Evolutionary conservation across 2,329 filamentous ascomycete genomes (phyloP).

Genomic region (Exophiala viscosa): DNA sequence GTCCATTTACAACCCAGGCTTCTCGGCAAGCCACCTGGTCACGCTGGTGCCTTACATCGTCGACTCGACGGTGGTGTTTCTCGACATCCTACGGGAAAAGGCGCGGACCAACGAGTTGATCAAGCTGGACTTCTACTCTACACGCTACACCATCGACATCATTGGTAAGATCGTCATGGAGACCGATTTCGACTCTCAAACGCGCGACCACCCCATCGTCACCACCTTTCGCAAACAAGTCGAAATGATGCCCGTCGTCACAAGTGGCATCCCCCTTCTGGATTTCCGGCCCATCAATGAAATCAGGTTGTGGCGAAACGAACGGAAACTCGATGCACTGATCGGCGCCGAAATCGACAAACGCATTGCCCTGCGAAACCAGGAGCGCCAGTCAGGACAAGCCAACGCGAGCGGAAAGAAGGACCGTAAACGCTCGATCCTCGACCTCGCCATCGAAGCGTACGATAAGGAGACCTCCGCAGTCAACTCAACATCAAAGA

Average conservation of each 20-base stretch:
- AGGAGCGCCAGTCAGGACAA: background rate
- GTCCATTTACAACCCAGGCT: slow-evolving; percentile 34
- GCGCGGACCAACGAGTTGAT: slow-evolving; percentile 27
- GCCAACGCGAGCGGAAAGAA: slow-evolving; percentile 5
- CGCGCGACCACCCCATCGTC: slow-evolving; percentile 25
- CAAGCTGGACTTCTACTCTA: slow-evolving; percentile 29
- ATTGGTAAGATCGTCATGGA: slow-evolving; percentile 31
- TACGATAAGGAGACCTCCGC: slow-evolving; percentile 24
- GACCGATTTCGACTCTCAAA: slow-evolving; percentile 29
- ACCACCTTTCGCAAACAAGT: slow-evolving; percentile 27
- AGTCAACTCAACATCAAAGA: background rate
- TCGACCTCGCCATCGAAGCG: slow-evolving; percentile 26
- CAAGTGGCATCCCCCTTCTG: slow-evolving; percentile 9
- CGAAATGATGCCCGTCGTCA: slow-evolving; percentile 17
- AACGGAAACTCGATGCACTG: slow-evolving; percentile 20
- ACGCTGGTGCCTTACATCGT: slow-evolving; percentile 31
- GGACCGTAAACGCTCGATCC: slow-evolving; percentile 20
- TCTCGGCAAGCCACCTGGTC: slow-evolving; percentile 31
- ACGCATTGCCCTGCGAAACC: slow-evolving; percentile 10
- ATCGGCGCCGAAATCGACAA: slow-evolving; percentile 23
- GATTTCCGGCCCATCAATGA: slow-evolving; percentile 13
- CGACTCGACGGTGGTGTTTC: slow-evolving; percentile 29
- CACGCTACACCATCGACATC: slow-evolving; percentile 33
- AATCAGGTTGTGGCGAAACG: slow-evolving; percentile 21
- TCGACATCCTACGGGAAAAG: slow-evolving; percentile 27